Percentiles rank a stretch among this genome's conserved stretches.
These are phyloP conservation scores for Botrytis hyacinthi DNA, from an alignment of 2,329 filamentous ascomycete genomes.

Conservation along the genomic window DNA sequence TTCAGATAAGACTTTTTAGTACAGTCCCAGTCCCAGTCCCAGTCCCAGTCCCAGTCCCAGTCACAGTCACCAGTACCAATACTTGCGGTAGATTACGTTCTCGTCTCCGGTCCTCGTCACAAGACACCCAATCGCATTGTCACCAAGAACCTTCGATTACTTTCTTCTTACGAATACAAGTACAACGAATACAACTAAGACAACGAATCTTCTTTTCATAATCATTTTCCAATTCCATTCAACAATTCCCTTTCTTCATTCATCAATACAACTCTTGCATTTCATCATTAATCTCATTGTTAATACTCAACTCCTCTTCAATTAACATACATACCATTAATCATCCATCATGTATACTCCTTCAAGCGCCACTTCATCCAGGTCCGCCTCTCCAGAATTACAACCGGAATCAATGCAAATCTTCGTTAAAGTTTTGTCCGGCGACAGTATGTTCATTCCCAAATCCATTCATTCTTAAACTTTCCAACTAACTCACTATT, in stretches of 20 bases:
- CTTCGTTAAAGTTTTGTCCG: slow-evolving; percentile 58
- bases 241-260: background rate
- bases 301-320: background rate
- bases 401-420: slow-evolving; percentile 54
- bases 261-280: background rate
- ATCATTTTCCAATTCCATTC: background rate
- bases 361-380: slow-evolving; percentile 28
- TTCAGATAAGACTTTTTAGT: slow-evolving; percentile 17
- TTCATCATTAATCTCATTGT: background rate
- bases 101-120: slow-evolving; percentile 22
- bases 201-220: background rate
- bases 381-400: slow-evolving; percentile 41
- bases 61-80: background rate
- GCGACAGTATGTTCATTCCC: slow-evolving; percentile 50
- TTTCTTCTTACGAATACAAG: slow-evolving; percentile 12
- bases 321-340: background rate
- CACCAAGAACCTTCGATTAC: slow-evolving; percentile 12
- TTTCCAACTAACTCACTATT: slow-evolving; percentile 30
- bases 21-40: background rate
- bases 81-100: background rate
- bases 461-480: slow-evolving; percentile 6
- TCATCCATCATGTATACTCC: slow-evolving; percentile 33
- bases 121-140: slow-evolving; percentile 17
- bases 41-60: background rate
- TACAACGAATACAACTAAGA: slow-evolving; percentile 16